These are phyloP conservation scores for Rhynchospora pubera DNA, from an alignment of 176 grass and related monocot species.

Conservation along the genomic window DNA sequence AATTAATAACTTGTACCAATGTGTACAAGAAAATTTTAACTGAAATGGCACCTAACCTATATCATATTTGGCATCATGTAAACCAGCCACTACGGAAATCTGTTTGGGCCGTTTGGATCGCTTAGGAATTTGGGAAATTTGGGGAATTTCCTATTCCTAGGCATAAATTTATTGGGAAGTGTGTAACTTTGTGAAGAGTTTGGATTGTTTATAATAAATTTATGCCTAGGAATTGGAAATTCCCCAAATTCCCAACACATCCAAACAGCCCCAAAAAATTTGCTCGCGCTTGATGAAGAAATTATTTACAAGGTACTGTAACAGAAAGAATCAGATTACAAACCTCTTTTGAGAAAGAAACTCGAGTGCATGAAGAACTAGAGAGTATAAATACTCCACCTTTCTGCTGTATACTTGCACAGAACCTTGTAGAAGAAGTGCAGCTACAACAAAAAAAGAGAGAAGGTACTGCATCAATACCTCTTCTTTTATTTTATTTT, in stretches of 20 bases:
- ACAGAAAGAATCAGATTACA: conserved; percentile 15
- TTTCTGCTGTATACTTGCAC: conserved; percentile 90
- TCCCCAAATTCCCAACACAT: no score
- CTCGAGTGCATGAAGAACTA: conserved; percentile 73
- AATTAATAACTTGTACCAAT: not conserved
- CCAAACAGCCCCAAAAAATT: no score
- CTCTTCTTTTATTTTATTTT: not conserved
- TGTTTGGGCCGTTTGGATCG: no score
- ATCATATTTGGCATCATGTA: not conserved
- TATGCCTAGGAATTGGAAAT: no score
- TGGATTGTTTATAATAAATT: no score
- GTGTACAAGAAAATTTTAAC: not conserved
- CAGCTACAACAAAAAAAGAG: conserved; percentile 40
- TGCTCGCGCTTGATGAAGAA: not conserved
- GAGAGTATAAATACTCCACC: conserved; percentile 89
- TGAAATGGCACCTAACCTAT: not conserved
- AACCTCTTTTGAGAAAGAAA: conserved; percentile 93
- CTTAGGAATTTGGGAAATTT: no score
- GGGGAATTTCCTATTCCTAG: no score
- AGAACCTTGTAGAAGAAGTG: conserved; percentile 80
- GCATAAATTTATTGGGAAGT: no score
- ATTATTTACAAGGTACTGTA: not conserved
- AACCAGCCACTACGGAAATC: not conserved
- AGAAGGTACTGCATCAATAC: not conserved
- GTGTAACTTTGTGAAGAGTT: no score